Percentiles rank a stretch among this genome's conserved stretches.
Evolutionary conservation across 108 stramenopile species (phyloP).

Genomic region (Fragilariopsis cylindrus): DNA sequence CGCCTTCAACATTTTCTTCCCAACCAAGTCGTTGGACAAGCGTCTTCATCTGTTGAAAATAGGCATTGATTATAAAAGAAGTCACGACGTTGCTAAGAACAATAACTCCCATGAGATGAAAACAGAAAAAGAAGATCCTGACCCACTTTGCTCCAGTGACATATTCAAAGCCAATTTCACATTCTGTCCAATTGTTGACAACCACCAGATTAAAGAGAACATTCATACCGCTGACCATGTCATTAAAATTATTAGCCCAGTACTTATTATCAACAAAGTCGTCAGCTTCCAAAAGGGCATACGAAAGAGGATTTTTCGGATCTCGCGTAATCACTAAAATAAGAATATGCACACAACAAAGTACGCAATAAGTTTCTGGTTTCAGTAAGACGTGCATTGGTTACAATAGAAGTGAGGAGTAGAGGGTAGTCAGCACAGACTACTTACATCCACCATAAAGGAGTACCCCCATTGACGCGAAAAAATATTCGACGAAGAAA

Average conservation of each 20-base stretch:
- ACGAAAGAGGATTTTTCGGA: slow-evolving; percentile 50
- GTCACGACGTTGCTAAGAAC: slow-evolving; percentile 77
- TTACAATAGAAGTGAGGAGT: too few species aligned
- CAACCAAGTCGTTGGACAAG: slow-evolving; percentile 26
- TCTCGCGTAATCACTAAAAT: slow-evolving; percentile 46
- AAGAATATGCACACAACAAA: background rate
- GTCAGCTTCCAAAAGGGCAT: slow-evolving; percentile 48
- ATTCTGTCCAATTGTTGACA: slow-evolving; percentile 82
- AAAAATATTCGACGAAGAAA: slow-evolving; percentile 61
- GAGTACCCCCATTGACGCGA: slow-evolving; percentile 59
- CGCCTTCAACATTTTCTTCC: slow-evolving; percentile 42
- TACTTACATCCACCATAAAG: slow-evolving; percentile 61
- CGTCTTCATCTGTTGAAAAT: slow-evolving; percentile 57
- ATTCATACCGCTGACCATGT: slow-evolving; percentile 72
- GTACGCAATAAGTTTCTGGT: background rate
- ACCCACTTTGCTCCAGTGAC: slow-evolving; percentile 41
- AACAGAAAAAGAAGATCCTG: slow-evolving; percentile 67
- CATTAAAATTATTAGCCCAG: slow-evolving; percentile 88
- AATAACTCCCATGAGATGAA: slow-evolving; percentile 72
- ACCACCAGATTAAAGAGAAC: slow-evolving; percentile 81
- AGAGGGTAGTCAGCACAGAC: too few species aligned
- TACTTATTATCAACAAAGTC: slow-evolving; percentile 68
- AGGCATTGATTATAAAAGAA: slow-evolving; percentile 76
- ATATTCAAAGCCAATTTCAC: slow-evolving; percentile 47
- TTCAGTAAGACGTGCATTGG: too few species aligned